Evolutionary conservation across 148 eudicot species (phyloP), one percentile per base, ranked within the genome.

Genomic region (Salicornia ramosissima): DNA sequence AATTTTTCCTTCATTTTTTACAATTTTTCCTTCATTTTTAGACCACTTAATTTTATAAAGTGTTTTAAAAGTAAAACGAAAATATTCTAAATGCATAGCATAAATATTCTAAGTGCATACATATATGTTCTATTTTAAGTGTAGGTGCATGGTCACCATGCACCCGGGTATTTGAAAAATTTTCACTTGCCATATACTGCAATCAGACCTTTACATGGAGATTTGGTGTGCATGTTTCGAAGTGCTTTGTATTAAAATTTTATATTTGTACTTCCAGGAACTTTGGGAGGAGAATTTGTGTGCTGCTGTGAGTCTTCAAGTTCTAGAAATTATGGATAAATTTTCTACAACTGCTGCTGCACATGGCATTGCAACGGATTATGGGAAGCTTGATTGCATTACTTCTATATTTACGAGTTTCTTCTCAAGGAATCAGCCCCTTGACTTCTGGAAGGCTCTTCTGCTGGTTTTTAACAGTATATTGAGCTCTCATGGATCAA

Each of bases 251-350:
- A n/a, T n/a, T n/a, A n/a, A n/a, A n/a, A n/a, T n/a, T n/a, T n/a
- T n/a, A n/a, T 70, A 13, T 36, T 21, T 56, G 39, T 54, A 22
- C 58, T 22, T 79, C 62, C 89, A 95, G 99, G 99, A 95, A 78
- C 99, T 95, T 74, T 95, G 99, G 99, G 99, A 95, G 85, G 99
- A 95, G 70, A 95, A 89, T 83, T 83, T 95, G 78, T 87, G 97
- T 80, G 91, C 97, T 80, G 83, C 96, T 79, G 91, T 89, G 78
- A 95, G 96, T 78, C 96, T 95, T 75, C 96, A 91, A 80, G 96
- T 89, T 67, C 71, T 95, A 56, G 94, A 95, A 83, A 83, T 95
- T 47, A 82, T 88, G 40, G 93, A 95, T 60, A 89, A 89, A 62
- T 95, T 95, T 67, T 95, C 99, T 16, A 79, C 83, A 21, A 82